phyloP scores from a whole-genome alignment of 345 rosid genomes.

The Citrus sinensis region DNA sequence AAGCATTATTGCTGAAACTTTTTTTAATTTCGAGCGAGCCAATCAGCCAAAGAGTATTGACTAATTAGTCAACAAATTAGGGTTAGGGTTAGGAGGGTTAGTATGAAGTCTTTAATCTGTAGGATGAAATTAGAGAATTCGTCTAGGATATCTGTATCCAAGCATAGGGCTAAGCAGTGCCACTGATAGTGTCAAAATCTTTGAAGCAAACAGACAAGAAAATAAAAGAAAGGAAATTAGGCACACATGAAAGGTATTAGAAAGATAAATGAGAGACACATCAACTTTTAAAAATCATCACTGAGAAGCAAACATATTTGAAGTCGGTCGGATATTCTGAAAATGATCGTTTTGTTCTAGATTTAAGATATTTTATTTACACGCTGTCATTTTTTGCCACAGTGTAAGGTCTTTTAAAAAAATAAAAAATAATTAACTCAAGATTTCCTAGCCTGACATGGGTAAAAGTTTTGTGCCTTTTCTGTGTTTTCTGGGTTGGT shows the following conservation, averaged over 20 bases:
- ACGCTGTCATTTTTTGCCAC: background rate
- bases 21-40: background rate
- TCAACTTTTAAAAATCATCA: background rate
- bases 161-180: background rate
- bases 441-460: too few relatives aligned
- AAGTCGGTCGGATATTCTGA: background rate
- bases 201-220: background rate
- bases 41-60: background rate
- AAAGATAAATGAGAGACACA: background rate
- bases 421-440: background rate
- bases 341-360: background rate
- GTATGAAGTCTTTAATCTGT: background rate
- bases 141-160: background rate
- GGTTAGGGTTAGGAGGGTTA: background rate
- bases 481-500: background rate
- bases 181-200: background rate
- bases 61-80: background rate
- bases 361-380: background rate
- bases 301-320: background rate
- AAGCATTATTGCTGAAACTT: background rate
- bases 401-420: background rate
- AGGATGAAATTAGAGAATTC: conserved; percentile 3
- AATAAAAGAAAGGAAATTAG: background rate
- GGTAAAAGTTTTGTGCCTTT: background rate
- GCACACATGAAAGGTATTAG: background rate